phyloP scores from a whole-genome alignment of 164 flowering plant species.

The Cinnamomum micranthum region DNA sequence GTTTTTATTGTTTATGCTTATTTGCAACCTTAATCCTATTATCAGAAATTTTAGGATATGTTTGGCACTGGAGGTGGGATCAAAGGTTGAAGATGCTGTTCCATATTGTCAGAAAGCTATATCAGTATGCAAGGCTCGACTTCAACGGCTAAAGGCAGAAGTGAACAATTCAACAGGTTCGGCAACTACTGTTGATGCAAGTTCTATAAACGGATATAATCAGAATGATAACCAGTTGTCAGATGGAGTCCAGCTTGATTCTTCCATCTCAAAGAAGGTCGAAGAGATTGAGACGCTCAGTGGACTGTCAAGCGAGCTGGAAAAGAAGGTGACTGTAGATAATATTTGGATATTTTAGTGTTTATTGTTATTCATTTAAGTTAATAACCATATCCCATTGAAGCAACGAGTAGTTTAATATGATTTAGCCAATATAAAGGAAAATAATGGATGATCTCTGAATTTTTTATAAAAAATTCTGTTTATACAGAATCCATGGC shows the following conservation, averaged over 20 bases:
- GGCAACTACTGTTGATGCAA: constrained; percentile 19
- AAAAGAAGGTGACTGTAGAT: constrained; percentile 63
- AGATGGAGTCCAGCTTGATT: constrained; percentile 25
- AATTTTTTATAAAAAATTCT: no score
- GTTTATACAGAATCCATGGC: no score
- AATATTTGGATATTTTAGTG: neutral
- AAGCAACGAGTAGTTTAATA: neutral
- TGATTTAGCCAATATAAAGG: neutral
- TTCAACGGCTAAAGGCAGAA: constrained; percentile 38
- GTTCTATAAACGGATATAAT: constrained; percentile 16
- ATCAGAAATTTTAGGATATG: constrained; percentile 85
- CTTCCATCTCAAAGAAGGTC: constrained; percentile 42
- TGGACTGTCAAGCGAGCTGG: constrained; percentile 63
- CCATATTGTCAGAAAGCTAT: constrained; percentile 83
- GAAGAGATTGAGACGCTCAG: constrained; percentile 68
- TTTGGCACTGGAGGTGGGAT: constrained; percentile 77
- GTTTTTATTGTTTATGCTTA: neutral
- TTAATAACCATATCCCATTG: neutral
- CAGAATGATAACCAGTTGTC: constrained; percentile 29
- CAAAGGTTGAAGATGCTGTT: constrained; percentile 71
- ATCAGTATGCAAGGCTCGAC: constrained; percentile 64
- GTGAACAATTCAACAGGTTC: constrained; percentile 26
- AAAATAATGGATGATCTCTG: neutral
- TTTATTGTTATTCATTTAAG: neutral
- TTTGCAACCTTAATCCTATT: constrained; percentile 35